Evolutionary conservation across 768 basidiomycete genomes (phyloP), one percentile per base, ranked within the genome.

Genomic region (Lactarius deliciosus): DNA sequence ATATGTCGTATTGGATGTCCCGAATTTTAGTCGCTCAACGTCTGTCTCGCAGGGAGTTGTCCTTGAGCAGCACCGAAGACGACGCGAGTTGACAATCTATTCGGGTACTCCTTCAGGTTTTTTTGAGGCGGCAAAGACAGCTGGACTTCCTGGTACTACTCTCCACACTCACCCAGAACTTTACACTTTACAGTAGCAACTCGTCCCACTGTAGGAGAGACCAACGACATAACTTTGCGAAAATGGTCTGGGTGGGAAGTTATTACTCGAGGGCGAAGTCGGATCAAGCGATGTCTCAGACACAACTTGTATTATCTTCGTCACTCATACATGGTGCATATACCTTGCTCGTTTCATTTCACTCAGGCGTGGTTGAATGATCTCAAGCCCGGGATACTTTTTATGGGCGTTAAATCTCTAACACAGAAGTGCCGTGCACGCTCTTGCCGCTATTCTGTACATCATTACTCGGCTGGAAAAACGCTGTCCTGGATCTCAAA

Each of bases 21-120:
- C 90, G 0, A 91, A 91, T 69, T 88, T n/a, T 78, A 76, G 3
- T 77, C 84, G 5, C 80, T 85, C 2, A 80, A 79, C 63, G 84
- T 80, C 60, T 79, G 84, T 80, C 60, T 79, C 92, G 36, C 92
- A 94, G 73, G 76, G 81, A 1, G 82, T 90, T 22, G 74, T 94
- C 16, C 80, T 86, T 41, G 81, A 86, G 69, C 90, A 85, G 69
- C 90, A 95, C 73, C 79, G 81, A 64, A 81, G 87, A 47, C 84
- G 93, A 6, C 83, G 89, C 38, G 81, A 86, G 62, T 80, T 92
- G 25, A 85, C 88, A 91, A 50, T 92, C 84, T 68, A 73, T 95
- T 57, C 81, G 85, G 25, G 84, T 83, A 73, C 80, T 96, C 55
- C 81, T 92, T 68, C 86, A 90, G 68, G 83, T 82, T 80, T 96